phyloP scores from a whole-genome alignment of 2,329 filamentous ascomycete species.

The Sporothrix mexicana region DNA sequence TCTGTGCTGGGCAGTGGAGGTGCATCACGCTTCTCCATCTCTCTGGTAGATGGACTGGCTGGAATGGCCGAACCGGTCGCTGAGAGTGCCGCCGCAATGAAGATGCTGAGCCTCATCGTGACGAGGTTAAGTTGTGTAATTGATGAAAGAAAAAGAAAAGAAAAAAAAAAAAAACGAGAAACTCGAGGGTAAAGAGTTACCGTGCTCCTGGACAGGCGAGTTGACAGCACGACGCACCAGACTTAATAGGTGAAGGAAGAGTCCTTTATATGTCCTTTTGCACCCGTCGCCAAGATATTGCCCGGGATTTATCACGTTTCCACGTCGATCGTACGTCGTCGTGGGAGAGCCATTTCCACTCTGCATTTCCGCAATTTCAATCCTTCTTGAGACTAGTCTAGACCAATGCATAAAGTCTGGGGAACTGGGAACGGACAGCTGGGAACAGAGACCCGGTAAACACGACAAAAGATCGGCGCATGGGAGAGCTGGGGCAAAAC shows the following conservation, averaged over 20 bases:
- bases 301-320: too few relatives aligned
- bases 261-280: too few relatives aligned
- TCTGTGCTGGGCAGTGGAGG: conserved; percentile 25
- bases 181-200: neutral
- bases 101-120: neutral
- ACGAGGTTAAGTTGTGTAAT: neutral
- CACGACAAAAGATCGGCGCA: neutral
- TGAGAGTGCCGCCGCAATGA: neutral
- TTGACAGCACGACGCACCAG: neutral
- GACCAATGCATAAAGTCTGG: neutral
- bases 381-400: neutral
- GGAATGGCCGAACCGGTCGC: neutral
- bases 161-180: neutral
- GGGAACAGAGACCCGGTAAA: neutral
- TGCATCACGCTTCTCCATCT: neutral
- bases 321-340: neutral
- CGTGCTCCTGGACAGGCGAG: neutral
- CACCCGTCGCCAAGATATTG: too few relatives aligned
- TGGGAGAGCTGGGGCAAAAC: neutral
- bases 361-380: neutral
- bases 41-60: neutral
- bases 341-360: neutral
- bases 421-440: neutral
- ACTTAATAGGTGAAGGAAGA: neutral
- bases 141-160: neutral